phyloP scores from a whole-genome alignment of 768 basidiomycete species.

The Candolleomyces efflorescens region DNA sequence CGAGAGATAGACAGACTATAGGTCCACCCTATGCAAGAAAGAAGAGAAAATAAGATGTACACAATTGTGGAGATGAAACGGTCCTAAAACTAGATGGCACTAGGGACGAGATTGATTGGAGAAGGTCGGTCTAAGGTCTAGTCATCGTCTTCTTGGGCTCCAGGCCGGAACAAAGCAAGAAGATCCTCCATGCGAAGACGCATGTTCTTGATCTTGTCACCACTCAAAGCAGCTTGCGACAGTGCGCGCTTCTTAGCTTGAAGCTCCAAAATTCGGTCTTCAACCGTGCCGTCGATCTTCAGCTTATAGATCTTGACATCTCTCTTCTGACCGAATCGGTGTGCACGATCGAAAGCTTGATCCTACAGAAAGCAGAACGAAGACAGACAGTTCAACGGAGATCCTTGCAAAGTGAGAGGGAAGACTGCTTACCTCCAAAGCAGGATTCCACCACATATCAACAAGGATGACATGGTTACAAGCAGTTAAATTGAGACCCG shows the following conservation, averaged over 20 bases:
- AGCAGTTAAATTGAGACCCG: constrained; percentile 87
- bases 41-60: too few species aligned
- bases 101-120: neutral
- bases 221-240: constrained; percentile 79
- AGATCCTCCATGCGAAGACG: constrained; percentile 84
- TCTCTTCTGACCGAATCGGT: constrained; percentile 84
- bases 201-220: constrained; percentile 83
- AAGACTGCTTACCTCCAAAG: constrained; percentile 56
- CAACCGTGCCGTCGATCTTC: constrained; percentile 81
- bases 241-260: constrained; percentile 90
- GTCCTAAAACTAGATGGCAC: neutral
- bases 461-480: constrained; percentile 94
- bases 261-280: constrained; percentile 85
- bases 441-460: constrained; percentile 96
- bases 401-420: constrained; percentile 10
- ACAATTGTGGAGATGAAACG: too few species aligned
- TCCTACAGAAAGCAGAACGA: constrained; percentile 40
- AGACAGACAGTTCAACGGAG: neutral
- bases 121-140: neutral
- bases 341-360: constrained; percentile 91
- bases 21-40: too few species aligned
- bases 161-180: constrained; percentile 69
- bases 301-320: constrained; percentile 89
- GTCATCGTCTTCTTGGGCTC: constrained; percentile 54
- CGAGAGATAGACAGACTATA: too few species aligned